phyloP scores from a whole-genome alignment of 1,284 basidiomycete species.

The Sphaerobolus stellatus region DNA sequence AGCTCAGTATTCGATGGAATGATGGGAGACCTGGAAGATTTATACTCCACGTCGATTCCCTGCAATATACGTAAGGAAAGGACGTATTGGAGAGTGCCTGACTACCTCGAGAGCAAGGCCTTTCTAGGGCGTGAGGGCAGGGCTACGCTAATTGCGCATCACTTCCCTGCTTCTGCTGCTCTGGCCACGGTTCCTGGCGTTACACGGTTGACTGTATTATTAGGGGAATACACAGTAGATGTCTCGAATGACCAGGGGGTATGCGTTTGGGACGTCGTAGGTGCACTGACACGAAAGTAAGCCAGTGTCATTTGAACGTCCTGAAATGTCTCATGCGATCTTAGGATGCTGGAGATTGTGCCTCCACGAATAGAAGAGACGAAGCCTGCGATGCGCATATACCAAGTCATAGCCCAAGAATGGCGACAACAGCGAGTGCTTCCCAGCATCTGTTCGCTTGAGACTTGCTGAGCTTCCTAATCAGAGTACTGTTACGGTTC shows the following conservation, averaged over 20 bases:
- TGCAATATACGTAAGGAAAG: not conserved
- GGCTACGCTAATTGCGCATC: conserved; percentile 3
- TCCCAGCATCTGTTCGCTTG: too few species aligned
- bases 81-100: too few species aligned
- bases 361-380: not conserved
- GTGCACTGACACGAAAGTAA: conserved; percentile 4
- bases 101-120: not conserved
- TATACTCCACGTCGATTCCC: conserved; percentile 1
- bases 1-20: conserved; percentile 1
- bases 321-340: not conserved
- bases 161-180: conserved; percentile 2
- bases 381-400: conserved; percentile 1
- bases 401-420: conserved; percentile 2
- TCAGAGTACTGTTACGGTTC: not conserved
- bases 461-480: too few species aligned
- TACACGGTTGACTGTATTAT: not conserved
- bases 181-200: conserved; percentile 6
- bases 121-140: not conserved
- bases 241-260: not conserved
- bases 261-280: conserved; percentile 3
- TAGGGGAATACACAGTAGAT: not conserved
- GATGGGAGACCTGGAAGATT: conserved; percentile 2
- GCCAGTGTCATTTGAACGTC: not conserved
- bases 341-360: conserved; percentile 1
- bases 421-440: conserved; percentile 3